Conservation (phyloP, 2,329 filamentous ascomycete genomes). For the Pseudomassariella vexata region DNA sequence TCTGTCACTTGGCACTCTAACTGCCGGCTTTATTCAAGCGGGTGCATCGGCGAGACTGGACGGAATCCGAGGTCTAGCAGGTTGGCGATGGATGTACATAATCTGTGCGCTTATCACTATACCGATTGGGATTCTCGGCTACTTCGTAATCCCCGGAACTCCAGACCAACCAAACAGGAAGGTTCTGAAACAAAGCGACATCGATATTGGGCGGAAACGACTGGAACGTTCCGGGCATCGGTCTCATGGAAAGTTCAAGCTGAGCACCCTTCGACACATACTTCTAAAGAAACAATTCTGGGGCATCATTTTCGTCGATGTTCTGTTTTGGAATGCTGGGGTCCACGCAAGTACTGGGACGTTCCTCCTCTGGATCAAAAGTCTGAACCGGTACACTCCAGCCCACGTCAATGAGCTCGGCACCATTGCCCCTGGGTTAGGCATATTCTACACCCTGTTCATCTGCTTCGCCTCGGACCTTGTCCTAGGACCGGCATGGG, state of each 20-base stretch:
- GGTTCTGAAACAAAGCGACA: constrained; percentile 27
- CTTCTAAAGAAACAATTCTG: constrained; percentile 40
- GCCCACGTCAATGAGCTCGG: constrained; percentile 44
- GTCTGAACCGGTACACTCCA: constrained; percentile 37
- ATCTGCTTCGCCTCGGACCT: constrained; percentile 50
- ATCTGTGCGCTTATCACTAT: constrained; percentile 49
- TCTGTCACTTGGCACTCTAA: constrained; percentile 44
- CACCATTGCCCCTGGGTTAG: constrained; percentile 44
- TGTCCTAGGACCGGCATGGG: constrained; percentile 44
- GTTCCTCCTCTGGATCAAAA: constrained; percentile 53
- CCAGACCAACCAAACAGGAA: constrained; percentile 14
- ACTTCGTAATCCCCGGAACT: constrained; percentile 44
- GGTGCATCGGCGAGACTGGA: constrained; percentile 33
- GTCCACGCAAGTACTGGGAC: constrained; percentile 38
- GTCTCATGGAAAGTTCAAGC: constrained; percentile 2
- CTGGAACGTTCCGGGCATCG: constrained; percentile 33
- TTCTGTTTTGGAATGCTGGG: constrained; percentile 51
- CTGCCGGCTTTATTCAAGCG: constrained; percentile 43
- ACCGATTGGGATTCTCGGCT: constrained; percentile 43
- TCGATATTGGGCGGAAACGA: constrained; percentile 37
- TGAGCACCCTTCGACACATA: constrained; percentile 24
- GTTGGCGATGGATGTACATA: constrained; percentile 54
- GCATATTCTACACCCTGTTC: constrained; percentile 49
- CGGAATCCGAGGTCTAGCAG: constrained; percentile 37
- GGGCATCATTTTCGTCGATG: constrained; percentile 41